These are phyloP conservation scores for Colletotrichum coccodes DNA, from an alignment of 2,329 filamentous ascomycete genomes.

Conservation along the genomic window DNA sequence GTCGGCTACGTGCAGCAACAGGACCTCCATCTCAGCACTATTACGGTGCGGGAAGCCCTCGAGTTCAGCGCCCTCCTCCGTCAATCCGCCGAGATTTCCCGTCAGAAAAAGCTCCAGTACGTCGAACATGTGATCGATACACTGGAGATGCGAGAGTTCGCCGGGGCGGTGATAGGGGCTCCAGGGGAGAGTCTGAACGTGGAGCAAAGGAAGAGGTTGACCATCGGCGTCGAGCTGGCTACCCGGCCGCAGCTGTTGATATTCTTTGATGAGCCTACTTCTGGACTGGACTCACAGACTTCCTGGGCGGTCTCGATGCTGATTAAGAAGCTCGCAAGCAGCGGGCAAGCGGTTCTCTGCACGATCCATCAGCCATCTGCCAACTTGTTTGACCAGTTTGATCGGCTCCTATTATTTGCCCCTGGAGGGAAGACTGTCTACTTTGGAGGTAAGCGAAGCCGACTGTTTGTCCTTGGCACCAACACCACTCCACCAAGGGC, in stretches of 20 bases:
- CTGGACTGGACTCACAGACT: slow-evolving; percentile 78
- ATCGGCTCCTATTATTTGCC: slow-evolving; percentile 64
- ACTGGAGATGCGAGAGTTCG: slow-evolving; percentile 66
- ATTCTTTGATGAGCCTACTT: slow-evolving; percentile 84
- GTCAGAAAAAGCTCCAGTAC: slow-evolving; percentile 37
- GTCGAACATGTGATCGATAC: slow-evolving; percentile 42
- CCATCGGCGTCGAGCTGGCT: slow-evolving; percentile 80
- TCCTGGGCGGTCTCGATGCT: slow-evolving; percentile 79
- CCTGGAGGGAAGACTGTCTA: slow-evolving; percentile 68
- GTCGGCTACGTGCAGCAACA: slow-evolving; percentile 79
- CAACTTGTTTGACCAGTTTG: slow-evolving; percentile 57
- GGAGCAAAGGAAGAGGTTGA: slow-evolving; percentile 65
- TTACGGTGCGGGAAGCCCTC: slow-evolving; percentile 74
- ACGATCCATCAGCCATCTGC: slow-evolving; percentile 59
- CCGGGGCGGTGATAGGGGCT: slow-evolving; percentile 75
- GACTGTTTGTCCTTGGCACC: too few relatives aligned
- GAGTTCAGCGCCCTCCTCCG: slow-evolving; percentile 74
- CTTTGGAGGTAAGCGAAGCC: slow-evolving; percentile 66
- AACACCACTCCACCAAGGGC: too few relatives aligned
- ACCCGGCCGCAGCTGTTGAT: slow-evolving; percentile 77
- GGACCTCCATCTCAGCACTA: slow-evolving; percentile 74
- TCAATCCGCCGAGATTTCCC: slow-evolving; percentile 67
- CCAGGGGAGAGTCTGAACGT: slow-evolving; percentile 65
- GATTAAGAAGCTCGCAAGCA: slow-evolving; percentile 69
- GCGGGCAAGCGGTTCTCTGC: slow-evolving; percentile 54